phyloP scores from a whole-genome alignment of 306 rosid genomes.

The Quercus cerris region DNA sequence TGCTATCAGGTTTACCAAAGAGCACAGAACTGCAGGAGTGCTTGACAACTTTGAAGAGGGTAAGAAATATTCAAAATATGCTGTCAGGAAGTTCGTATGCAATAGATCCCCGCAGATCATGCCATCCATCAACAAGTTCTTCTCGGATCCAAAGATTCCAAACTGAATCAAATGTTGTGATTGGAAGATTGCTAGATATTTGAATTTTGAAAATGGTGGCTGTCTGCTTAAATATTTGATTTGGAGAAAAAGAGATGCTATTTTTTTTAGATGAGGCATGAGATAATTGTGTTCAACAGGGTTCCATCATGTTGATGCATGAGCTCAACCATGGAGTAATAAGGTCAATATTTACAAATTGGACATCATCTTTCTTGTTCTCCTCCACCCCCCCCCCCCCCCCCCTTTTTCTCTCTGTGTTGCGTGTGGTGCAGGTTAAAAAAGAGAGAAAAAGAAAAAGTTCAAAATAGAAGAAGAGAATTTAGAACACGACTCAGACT shows the following conservation, averaged over 20 bases:
- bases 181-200: neutral
- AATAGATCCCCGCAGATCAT: conserved; percentile 57
- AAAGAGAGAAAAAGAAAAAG: neutral
- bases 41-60: conserved; percentile 61
- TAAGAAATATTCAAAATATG: conserved; percentile 40
- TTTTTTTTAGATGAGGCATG: neutral
- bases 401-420: neutral
- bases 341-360: neutral
- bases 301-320: neutral
- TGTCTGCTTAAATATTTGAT: neutral
- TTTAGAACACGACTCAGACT: neutral
- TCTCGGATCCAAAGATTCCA: conserved; percentile 59
- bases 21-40: conserved; percentile 71
- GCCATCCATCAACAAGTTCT: conserved; percentile 82
- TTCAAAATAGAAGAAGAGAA: no score
- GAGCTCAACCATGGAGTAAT: neutral
- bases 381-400: no score
- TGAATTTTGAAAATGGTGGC: conserved; percentile 4
- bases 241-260: neutral
- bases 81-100: conserved; percentile 61
- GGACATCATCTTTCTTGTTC: neutral
- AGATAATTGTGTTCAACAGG: neutral
- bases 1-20: no score
- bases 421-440: neutral
- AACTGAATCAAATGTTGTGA: conserved; percentile 23